A percentile compares a stretch with the other conserved stretches of the same genome.
phyloP scores from a whole-genome alignment of 768 basidiomycete species.

The Rhodosporidiobolus odoratus region DNA sequence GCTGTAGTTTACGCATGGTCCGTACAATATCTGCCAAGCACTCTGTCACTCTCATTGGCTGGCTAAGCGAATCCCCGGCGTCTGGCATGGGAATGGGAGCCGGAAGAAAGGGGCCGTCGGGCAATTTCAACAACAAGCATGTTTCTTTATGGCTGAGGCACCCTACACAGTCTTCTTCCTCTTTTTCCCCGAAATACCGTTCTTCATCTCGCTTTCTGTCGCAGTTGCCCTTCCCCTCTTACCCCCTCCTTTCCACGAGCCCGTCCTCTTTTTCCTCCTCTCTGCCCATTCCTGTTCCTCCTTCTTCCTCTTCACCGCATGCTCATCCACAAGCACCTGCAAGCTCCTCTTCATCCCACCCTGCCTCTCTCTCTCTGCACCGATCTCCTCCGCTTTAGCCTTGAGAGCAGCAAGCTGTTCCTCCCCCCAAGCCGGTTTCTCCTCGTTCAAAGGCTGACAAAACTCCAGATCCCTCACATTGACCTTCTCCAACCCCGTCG shows the following conservation, averaged over 20 bases:
- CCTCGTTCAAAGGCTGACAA: neutral
- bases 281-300: neutral
- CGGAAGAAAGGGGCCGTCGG: no score
- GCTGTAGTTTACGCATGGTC: no score
- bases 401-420: neutral
- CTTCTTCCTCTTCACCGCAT: neutral
- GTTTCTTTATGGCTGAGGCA: no score
- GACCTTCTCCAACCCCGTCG: neutral
- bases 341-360: neutral
- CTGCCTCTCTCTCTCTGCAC: neutral
- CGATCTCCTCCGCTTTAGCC: neutral
- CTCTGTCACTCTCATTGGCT: no score
- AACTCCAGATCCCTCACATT: neutral
- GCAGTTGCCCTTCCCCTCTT: neutral
- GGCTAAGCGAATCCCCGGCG: no score
- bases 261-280: neutral
- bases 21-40: no score
- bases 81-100: no score
- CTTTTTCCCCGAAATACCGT: neutral
- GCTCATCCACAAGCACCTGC: neutral
- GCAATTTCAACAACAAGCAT: no score
- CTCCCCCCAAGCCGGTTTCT: neutral
- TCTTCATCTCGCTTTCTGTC: neutral
- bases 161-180: conserved; percentile 11
- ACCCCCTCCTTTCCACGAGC: neutral